These are phyloP conservation scores for Medicago ruthenica DNA, from an alignment of 306 rosid species.

Conservation along the genomic window DNA sequence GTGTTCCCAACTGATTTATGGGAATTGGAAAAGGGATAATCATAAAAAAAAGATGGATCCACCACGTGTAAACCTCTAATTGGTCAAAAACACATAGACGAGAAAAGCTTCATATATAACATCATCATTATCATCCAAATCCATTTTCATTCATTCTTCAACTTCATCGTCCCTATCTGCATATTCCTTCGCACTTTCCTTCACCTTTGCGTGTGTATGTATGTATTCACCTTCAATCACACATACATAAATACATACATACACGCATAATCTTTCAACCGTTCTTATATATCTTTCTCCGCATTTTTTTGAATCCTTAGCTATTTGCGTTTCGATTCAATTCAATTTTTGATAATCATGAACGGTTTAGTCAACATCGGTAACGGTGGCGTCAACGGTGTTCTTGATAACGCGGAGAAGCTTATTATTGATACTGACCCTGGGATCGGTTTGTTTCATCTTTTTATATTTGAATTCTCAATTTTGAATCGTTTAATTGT, in stretches of 20 bases:
- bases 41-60: background rate
- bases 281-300: background rate
- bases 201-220: constrained; percentile 39
- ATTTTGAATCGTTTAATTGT: background rate
- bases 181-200: constrained; percentile 38
- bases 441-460: constrained; percentile 77
- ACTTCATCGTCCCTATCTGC: constrained; percentile 37
- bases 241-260: constrained; percentile 29
- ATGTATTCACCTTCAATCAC: constrained; percentile 33
- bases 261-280: background rate
- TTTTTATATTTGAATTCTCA: background rate
- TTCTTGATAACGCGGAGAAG: constrained; percentile 51
- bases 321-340: background rate
- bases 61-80: background rate
- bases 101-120: constrained; percentile 22
- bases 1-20: background rate
- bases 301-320: constrained; percentile 39
- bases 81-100: background rate
- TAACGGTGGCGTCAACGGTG: constrained; percentile 42
- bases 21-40: constrained; percentile 9
- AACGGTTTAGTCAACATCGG: constrained; percentile 17
- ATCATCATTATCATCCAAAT: background rate
- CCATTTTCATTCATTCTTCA: background rate
- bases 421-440: constrained; percentile 97
- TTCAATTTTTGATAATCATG: constrained; percentile 44